Conservation (phyloP, 2,329 filamentous ascomycete species). For the Penicillium sp. region DNA sequence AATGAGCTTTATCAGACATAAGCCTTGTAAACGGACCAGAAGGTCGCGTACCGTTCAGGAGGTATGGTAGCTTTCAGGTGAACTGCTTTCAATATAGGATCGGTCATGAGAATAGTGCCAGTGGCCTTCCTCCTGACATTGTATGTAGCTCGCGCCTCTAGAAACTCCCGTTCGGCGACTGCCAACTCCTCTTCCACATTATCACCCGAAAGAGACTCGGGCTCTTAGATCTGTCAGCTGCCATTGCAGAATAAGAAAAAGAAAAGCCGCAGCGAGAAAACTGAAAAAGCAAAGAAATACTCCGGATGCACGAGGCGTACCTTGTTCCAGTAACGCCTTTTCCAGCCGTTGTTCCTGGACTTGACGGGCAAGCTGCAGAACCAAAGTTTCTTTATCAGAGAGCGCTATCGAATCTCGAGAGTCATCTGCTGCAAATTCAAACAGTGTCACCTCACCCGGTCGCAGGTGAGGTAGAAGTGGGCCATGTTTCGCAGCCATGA, state of each 20-base stretch:
- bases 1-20: constrained; percentile 12
- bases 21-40: constrained; percentile 2
- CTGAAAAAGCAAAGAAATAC: constrained; percentile 3
- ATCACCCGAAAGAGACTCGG: constrained; percentile 42
- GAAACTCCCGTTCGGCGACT: constrained; percentile 57
- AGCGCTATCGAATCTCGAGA: constrained; percentile 50
- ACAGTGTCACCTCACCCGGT: constrained; percentile 31
- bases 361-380: constrained; percentile 65
- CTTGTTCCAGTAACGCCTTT: constrained; percentile 56
- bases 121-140: constrained; percentile 63
- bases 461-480: constrained; percentile 29
- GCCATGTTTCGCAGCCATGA: constrained; percentile 34
- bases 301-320: constrained; percentile 19
- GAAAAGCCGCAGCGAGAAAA: neutral
- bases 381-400: constrained; percentile 59
- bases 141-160: constrained; percentile 65
- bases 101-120: constrained; percentile 62
- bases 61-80: constrained; percentile 61
- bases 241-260: constrained; percentile 1
- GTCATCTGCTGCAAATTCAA: constrained; percentile 42
- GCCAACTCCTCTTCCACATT: constrained; percentile 49
- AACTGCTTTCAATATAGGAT: constrained; percentile 71
- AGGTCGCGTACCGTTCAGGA: constrained; percentile 57
- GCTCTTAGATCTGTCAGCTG: constrained; percentile 22
- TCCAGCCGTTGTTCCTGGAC: constrained; percentile 67